Base-by-base conservation (phyloP, 75 land plant genomes). In the Cryptomeria japonica region DNA sequence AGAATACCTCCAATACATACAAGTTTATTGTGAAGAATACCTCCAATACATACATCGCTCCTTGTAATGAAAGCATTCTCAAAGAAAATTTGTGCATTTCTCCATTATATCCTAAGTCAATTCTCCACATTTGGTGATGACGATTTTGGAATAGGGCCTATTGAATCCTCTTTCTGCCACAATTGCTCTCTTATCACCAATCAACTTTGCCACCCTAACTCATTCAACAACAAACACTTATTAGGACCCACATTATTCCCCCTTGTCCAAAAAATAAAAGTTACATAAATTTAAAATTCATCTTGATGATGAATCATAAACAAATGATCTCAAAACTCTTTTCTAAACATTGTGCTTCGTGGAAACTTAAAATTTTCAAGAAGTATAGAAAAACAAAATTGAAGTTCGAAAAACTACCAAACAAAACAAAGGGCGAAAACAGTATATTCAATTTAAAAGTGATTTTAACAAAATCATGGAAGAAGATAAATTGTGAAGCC, bases 131-230 rank as follows among this genome's bases (percentile, higher is more conserved):
- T 97, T 93, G 76, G 94, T 91, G 88, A 98, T 91, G 47, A 95
- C 56, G 70, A 98, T 91, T 88, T 98, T 97, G 13, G 95, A 93
- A 73, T 95, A 98, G 14, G 99, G 99, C 22, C 99, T 89, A 82
- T 98, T 96, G 92, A 98, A 98, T 25, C 99, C 97, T 91, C 97
- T 91, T 82, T 98, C 99, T n/a, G 99, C 99, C 2, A 98, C 99
- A 41, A 96, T 93, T 14, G 99, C 99, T 47, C 99, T 92, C 41
- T 95, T 97, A 84, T 98, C 99, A 42, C 99, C 99, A 32, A 98
- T 93, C 86, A 98, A 80, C 89, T 98, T 98, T 9, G 99, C 99
- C 16, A 94, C 97, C 91, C 99, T 98, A 90, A 46, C 86, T 42
- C 87, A 58, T 12, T 6, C 42, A 82, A 87, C 55, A 41, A 46